phyloP scores from a whole-genome alignment of 2,329 filamentous ascomycete genomes.

The Fusarium metavorans region DNA sequence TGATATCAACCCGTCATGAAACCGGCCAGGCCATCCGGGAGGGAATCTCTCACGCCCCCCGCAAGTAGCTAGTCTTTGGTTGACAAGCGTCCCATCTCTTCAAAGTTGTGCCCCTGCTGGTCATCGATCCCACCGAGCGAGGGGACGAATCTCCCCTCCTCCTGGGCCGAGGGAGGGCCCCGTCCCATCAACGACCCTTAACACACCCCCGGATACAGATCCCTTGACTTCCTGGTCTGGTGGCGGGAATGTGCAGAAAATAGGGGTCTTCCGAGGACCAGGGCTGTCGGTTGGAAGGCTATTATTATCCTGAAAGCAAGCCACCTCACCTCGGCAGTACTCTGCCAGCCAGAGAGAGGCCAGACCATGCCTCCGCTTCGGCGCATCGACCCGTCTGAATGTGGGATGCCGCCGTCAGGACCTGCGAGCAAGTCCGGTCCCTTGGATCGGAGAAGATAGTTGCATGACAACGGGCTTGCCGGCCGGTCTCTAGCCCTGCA shows the following conservation, averaged over 20 bases:
- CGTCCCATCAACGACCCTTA: background rate
- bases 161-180: background rate
- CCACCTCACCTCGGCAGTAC: background rate
- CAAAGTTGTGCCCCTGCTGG: background rate
- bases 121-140: background rate
- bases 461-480: constrained; percentile 15
- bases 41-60: background rate
- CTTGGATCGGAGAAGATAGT: constrained; percentile 6
- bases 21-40: background rate
- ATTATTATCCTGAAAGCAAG: constrained; percentile 22
- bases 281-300: constrained; percentile 11
- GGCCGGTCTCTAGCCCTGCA: constrained; percentile 17
- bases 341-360: background rate
- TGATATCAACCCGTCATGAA: background rate
- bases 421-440: background rate
- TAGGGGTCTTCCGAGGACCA: constrained; percentile 1
- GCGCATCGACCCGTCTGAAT: constrained; percentile 13
- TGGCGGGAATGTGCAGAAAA: constrained; percentile 13
- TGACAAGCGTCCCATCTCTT: background rate
- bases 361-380: constrained; percentile 4
- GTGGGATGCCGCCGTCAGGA: constrained; percentile 9
- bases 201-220: background rate
- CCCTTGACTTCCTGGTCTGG: background rate
- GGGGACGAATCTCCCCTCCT: background rate
- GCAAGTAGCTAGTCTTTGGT: background rate